Percentiles rank a stretch among this genome's conserved stretches.
Evolutionary conservation across 2,329 filamentous ascomycete species (phyloP).

Genomic region (Pseudocercospora cruenta): DNA sequence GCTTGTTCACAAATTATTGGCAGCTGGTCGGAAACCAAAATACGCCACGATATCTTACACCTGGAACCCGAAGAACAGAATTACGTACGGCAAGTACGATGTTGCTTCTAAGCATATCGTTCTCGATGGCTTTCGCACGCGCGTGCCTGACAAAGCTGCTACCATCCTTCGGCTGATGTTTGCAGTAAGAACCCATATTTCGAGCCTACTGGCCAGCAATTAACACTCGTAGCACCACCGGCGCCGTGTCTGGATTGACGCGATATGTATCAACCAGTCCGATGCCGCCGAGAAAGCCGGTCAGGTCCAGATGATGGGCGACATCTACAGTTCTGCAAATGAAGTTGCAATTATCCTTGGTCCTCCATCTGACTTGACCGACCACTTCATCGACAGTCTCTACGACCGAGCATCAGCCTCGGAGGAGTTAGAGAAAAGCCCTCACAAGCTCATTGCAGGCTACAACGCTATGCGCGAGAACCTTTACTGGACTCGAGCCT

Average conservation of each 20-base stretch:
- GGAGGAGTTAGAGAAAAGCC: neutral
- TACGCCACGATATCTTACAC: slow-evolving; percentile 1
- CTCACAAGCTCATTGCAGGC: neutral
- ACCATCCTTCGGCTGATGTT: slow-evolving; percentile 5
- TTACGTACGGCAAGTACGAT: neutral
- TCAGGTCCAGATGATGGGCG: slow-evolving; percentile 8
- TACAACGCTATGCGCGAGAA: neutral
- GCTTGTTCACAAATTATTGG: neutral
- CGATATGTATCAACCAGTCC: slow-evolving; percentile 3
- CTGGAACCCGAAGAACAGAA: neutral
- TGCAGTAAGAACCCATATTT: neutral
- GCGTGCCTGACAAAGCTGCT: slow-evolving; percentile 3
- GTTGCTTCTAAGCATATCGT: neutral
- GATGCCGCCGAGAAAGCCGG: neutral
- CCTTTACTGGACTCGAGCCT: neutral
- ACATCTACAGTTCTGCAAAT: neutral
- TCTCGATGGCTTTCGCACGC: slow-evolving; percentile 1
- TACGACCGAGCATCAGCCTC: neutral
- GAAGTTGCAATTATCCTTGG: neutral
- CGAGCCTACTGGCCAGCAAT: neutral
- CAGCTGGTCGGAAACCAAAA: neutral
- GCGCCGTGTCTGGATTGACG: slow-evolving; percentile 1
- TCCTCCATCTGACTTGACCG: neutral
- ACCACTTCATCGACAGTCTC: neutral
- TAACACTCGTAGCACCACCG: neutral